Evolutionary conservation across 306 rosid species (phyloP), one percentile per base, ranked within the genome.

Genomic region (Trichosanthes cucumerina): DNA sequence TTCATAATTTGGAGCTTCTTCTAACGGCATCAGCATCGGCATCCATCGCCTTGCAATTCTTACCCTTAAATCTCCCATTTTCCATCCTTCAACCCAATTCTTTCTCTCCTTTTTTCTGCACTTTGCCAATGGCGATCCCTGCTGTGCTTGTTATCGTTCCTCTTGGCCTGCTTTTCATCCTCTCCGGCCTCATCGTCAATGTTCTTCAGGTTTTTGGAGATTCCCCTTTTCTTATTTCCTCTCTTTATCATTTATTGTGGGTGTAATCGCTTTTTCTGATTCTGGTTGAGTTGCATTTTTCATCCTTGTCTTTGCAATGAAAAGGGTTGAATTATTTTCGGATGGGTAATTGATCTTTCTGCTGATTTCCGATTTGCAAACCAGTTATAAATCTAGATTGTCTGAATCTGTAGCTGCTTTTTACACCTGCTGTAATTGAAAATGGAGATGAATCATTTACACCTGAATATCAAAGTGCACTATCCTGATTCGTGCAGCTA

Each of bases 161-260:
- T 15, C 1, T 88, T 4, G 98, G 96, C 75, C 64, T 84, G 46
- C 81, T 94, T 60, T 89, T 94, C 92, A 79, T 92, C 76, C 82
- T 90, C 76, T 94, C 98, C 0, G 98, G 98, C 81, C 83, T 90
- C 81, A 75, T 88, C 80, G 87, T 94, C 72, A 94, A 90, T 86
- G 38, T 85, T 57, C 76, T 85, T 79, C 98, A 94, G 97, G 97
- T 89, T 50, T 38, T 23, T 54, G 26, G 23, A 16, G 31, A 44
- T 43, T 14, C 31, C 19, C 52, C 16, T 47, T 31, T 5, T 33
- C 7, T 66, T 54, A 34, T 52, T 21, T 76, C 9, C 7, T 75
- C 19, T 57, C 24, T 72, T 9, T 11, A 9, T 52, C 16, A 18
- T 21, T 11, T 21, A 11, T 52, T 28, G 9, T 65, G 47, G 4